Evolutionary conservation across 225 moss, liverwort and hornwort genomes (phyloP).

Genomic region (Neckera pumila): DNA sequence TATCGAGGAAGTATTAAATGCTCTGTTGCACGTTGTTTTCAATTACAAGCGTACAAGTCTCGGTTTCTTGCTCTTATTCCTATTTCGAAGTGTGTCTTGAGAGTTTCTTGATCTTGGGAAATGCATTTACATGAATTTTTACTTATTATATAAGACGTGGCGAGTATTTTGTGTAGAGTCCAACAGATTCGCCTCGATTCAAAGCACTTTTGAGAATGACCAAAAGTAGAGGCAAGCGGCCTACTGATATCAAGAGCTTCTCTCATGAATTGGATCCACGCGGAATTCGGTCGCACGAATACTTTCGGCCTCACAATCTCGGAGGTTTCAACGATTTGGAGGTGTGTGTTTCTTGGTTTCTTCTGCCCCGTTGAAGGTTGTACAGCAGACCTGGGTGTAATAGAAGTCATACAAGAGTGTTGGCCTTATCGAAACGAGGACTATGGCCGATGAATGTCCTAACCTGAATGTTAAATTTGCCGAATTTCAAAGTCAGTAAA

Average conservation of each 20-base stretch:
- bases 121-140: not conserved
- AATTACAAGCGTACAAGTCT: not conserved
- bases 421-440: not conserved
- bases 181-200: conserved; percentile 97
- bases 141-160: not conserved
- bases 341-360: conserved; percentile 30
- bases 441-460: not conserved
- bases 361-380: not conserved
- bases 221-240: conserved; percentile 65
- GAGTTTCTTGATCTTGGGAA: not conserved
- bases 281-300: conserved; percentile 81
- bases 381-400: not conserved
- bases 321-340: conserved; percentile 78
- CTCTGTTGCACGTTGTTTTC: not conserved
- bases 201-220: conserved; percentile 94
- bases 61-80: not conserved
- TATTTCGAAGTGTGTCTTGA: not conserved
- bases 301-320: conserved; percentile 74
- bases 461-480: not conserved
- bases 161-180: conserved; percentile 56
- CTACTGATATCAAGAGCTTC: conserved; percentile 89
- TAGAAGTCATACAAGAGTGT: not conserved
- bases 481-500: not conserved
- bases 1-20: not conserved
- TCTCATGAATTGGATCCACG: conserved; percentile 98